Percentiles rank a stretch among this genome's conserved stretches.
These are phyloP conservation scores for Apiotrichum akiyoshidainum DNA, from an alignment of 1,284 basidiomycete species.

Conservation along the genomic window DNA sequence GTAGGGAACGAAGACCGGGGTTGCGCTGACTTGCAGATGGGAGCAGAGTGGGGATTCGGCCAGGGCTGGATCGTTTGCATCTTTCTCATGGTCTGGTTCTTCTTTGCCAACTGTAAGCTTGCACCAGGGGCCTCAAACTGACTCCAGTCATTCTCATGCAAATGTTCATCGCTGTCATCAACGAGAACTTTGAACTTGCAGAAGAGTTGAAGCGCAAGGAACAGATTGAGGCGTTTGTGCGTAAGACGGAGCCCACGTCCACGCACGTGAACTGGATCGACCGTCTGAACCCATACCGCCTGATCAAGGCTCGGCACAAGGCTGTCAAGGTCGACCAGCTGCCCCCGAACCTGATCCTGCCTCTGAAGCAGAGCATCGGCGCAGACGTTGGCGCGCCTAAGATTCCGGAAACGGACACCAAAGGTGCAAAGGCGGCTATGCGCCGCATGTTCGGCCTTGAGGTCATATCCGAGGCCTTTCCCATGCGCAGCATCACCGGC, in stretches of 20 bases:
- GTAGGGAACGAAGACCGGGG: constrained; percentile 39
- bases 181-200: constrained; percentile 92
- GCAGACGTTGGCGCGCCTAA: constrained; percentile 55
- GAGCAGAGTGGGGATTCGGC: constrained; percentile 62
- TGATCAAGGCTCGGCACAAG: constrained; percentile 70
- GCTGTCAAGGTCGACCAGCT: constrained; percentile 67
- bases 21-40: constrained; percentile 30
- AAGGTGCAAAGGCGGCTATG: constrained; percentile 27
- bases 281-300: constrained; percentile 81
- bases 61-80: constrained; percentile 73
- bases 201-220: constrained; percentile 84
- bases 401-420: constrained; percentile 3
- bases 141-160: constrained; percentile 82
- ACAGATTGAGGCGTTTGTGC: constrained; percentile 64
- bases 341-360: constrained; percentile 68
- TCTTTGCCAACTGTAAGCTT: constrained; percentile 82
- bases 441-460: constrained; percentile 34
- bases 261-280: constrained; percentile 65
- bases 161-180: constrained; percentile 98
- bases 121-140: constrained; percentile 12
- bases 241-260: constrained; percentile 50
- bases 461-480: constrained; percentile 6
- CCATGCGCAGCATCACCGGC: neutral
- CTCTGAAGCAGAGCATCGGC: constrained; percentile 70
- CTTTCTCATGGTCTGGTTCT: constrained; percentile 81